phyloP scores from a whole-genome alignment of 805 yeast species.

The Candida andamanensis region DNA sequence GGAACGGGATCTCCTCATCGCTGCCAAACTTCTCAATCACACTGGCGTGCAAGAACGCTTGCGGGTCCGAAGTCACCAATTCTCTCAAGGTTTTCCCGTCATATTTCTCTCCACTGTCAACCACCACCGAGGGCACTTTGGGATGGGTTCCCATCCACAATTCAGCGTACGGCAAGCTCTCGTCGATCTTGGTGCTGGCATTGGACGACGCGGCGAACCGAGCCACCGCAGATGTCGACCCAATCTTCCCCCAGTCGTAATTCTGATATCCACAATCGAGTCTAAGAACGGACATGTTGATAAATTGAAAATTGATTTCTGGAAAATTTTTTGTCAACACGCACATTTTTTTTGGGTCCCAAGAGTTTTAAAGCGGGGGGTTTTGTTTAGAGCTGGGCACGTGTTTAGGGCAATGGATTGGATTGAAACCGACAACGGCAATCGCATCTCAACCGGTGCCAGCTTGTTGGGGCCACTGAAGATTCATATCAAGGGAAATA shows the following conservation, averaged over 20 bases:
- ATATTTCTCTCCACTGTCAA: slow-evolving; percentile 27
- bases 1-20: slow-evolving; percentile 73
- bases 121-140: slow-evolving; percentile 71
- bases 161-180: slow-evolving; percentile 87
- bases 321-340: neutral
- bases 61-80: slow-evolving; percentile 56
- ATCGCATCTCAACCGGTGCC: slow-evolving; percentile 43
- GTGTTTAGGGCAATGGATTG: slow-evolving; percentile 14
- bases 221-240: slow-evolving; percentile 83
- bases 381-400: too few relatives aligned
- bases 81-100: slow-evolving; percentile 61
- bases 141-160: slow-evolving; percentile 99
- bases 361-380: neutral
- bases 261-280: slow-evolving; percentile 62
- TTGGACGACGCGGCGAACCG: slow-evolving; percentile 72
- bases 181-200: slow-evolving; percentile 57
- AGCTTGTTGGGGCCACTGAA: slow-evolving; percentile 37
- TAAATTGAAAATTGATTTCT: slow-evolving; percentile 1
- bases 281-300: slow-evolving; percentile 25
- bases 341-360: neutral
- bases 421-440: slow-evolving; percentile 50
- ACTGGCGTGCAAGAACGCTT: slow-evolving; percentile 49
- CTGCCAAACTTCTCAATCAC: slow-evolving; percentile 66
- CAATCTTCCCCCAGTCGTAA: slow-evolving; percentile 87
- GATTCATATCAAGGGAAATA: slow-evolving; percentile 43